Conservation (phyloP, 257 asterid genomes). For the Eucommia ulmoides region DNA sequence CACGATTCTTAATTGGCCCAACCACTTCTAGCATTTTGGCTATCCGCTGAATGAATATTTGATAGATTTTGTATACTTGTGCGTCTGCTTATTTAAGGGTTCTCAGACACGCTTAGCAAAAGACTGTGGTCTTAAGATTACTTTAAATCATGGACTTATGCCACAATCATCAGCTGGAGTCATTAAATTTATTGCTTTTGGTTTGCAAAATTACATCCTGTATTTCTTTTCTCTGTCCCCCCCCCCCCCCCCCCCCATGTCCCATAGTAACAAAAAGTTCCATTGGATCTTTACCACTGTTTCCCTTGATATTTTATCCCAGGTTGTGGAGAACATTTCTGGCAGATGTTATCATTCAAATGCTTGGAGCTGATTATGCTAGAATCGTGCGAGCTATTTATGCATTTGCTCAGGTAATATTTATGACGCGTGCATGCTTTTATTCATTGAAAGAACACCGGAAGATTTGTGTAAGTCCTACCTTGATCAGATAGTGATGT, state of each 20-base stretch:
- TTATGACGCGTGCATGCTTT: not conserved
- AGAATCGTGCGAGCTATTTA: constrained; percentile 83
- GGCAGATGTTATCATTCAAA: constrained; percentile 88
- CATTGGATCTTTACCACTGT: not conserved
- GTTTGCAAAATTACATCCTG: too few species aligned
- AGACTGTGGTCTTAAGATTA: not conserved
- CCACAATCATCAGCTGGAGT: not conserved
- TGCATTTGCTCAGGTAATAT: constrained; percentile 82
- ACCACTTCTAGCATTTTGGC: not conserved
- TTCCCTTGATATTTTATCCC: constrained; percentile 11
- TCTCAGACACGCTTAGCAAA: not conserved
- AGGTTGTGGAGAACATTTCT: constrained; percentile 96
- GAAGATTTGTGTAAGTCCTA: not conserved
- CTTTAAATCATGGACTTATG: not conserved
- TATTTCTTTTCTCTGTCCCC: constrained; percentile 4
- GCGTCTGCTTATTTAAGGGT: not conserved
- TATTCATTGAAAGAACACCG: not conserved
- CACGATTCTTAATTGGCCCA: not conserved
- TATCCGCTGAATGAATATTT: not conserved
- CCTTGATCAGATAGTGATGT: not conserved
- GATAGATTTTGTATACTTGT: not conserved
- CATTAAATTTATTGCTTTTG: not conserved
- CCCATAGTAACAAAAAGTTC: not conserved
- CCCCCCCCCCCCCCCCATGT: too few species aligned
- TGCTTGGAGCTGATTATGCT: constrained; percentile 97